Percentiles rank a stretch among this genome's conserved stretches.
These are phyloP conservation scores for Botryosphaeria dothidea DNA, from an alignment of 2,329 filamentous ascomycete species.

Conservation along the genomic window DNA sequence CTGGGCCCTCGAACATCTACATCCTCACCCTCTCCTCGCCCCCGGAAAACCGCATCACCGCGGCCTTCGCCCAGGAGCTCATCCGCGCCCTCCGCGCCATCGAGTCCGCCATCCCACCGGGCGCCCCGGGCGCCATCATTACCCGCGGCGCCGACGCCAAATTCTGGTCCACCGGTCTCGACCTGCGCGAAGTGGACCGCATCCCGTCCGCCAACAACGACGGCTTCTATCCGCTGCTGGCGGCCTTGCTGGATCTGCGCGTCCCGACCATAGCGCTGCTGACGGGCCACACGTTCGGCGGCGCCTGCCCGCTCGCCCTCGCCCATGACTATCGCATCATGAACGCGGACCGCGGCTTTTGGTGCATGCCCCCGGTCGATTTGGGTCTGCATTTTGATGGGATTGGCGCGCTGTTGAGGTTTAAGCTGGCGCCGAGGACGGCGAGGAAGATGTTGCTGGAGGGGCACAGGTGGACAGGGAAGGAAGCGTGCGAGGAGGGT, in stretches of 20 bases:
- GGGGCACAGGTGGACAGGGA: slow-evolving; percentile 56
- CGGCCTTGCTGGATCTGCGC: slow-evolving; percentile 51
- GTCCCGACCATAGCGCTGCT: slow-evolving; percentile 51
- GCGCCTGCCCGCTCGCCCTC: slow-evolving; percentile 49
- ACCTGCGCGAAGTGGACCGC: slow-evolving; percentile 49
- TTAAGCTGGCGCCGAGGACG: slow-evolving; percentile 54
- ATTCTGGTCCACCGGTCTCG: slow-evolving; percentile 41
- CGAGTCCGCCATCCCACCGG: slow-evolving; percentile 40
- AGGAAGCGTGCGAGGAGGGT: slow-evolving; percentile 52
- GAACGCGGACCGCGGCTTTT: slow-evolving; percentile 35
- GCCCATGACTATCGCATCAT: slow-evolving; percentile 51
- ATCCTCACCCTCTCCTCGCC: slow-evolving; percentile 57
- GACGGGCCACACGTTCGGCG: slow-evolving; percentile 53
- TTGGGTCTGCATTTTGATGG: slow-evolving; percentile 58
- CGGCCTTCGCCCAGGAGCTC: slow-evolving; percentile 53
- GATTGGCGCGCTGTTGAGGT: slow-evolving; percentile 53
- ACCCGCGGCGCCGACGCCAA: slow-evolving; percentile 54
- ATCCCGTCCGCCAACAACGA: slow-evolving; percentile 59
- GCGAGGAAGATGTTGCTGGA: slow-evolving; percentile 59
- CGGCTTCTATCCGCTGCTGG: slow-evolving; percentile 56
- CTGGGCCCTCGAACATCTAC: slow-evolving; percentile 41
- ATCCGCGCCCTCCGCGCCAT: slow-evolving; percentile 53
- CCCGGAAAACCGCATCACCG: slow-evolving; percentile 56
- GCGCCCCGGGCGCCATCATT: slow-evolving; percentile 37
- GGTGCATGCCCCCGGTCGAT: slow-evolving; percentile 52